Evolutionary conservation across 2,329 filamentous ascomycete species (phyloP), one percentile per base, ranked within the genome.

Genomic region (Monosporascus sp.): DNA sequence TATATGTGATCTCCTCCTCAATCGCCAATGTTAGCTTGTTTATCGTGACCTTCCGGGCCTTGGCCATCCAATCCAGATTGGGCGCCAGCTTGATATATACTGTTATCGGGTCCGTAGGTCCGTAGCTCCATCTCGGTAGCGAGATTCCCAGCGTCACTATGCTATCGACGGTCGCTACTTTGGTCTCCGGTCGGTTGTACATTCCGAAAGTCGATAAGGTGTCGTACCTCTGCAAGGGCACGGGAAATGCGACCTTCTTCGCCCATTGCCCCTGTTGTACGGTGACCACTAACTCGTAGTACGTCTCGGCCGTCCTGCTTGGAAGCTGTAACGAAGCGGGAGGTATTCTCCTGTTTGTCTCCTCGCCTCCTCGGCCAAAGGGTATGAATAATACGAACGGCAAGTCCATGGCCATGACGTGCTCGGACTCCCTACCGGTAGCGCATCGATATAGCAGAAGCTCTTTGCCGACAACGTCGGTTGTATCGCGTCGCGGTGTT

Each of bases 1-100:
- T 97, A 73, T 89, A 99, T n/a, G 94, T 95, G 55, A 97, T 96
- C 68, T 97, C 93, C 72, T 99, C 94, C 67, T 97, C 94, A 62
- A 99, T 95, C 14, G 85, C 85, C 43, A 97, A 86, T 1, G 91
- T 96, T 61, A 99, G 94, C 66, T 94, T 94, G 66, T 92, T 87
- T 65, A 99, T 95, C 44, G 90, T 93, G 51, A 97, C 92, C 67
- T 89, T 89, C 68, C 87, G 90, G 48, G 93, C 92, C 71, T 97
- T 97, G 67, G 76, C 85, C 70, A 94, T 77, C 89, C 90, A 97
- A 69, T 97, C 91, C 31, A 87, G 86, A 63, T 97, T 97, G 16
- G 94, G 94, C 8, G 88, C 88, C 22, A 99, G 74, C 70, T 96
- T 96, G 69, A 99, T 92, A 70, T 96, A 97, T 50, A 97, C 92